Conservation (phyloP, 176 grass and related monocot genomes). For the Puya raimondii region DNA sequence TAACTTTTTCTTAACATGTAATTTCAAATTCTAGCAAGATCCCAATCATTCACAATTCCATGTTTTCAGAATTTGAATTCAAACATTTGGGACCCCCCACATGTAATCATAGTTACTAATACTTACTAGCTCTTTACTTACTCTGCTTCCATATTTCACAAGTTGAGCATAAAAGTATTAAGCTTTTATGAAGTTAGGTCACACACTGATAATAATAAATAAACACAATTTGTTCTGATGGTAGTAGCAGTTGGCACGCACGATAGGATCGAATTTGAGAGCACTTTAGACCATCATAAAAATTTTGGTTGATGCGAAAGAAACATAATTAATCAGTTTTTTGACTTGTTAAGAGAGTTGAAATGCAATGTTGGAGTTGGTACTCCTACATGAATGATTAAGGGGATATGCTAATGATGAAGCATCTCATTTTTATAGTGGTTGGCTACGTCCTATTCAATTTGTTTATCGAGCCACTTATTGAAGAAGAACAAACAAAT, state of each 20-base stretch:
- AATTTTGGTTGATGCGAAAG: background rate
- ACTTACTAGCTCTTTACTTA: too few species aligned
- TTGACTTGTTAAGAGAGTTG: background rate
- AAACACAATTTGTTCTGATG: too few species aligned
- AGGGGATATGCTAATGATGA: background rate
- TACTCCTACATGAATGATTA: background rate
- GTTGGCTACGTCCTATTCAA: background rate
- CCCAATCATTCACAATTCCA: too few species aligned
- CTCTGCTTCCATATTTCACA: too few species aligned
- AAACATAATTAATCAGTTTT: background rate
- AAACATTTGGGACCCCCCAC: too few species aligned
- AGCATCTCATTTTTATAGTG: background rate
- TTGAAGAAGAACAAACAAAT: background rate
- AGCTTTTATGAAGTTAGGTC: slow-evolving; percentile 17
- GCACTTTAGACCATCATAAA: too few species aligned
- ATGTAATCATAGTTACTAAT: too few species aligned
- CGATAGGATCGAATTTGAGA: slow-evolving; percentile 21
- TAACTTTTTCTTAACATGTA: too few species aligned
- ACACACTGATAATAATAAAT: background rate
- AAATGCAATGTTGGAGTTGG: background rate
- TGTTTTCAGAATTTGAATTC: too few species aligned
- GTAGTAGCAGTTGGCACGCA: slow-evolving; percentile 30
- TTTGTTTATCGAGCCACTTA: background rate
- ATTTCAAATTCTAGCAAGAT: too few species aligned
- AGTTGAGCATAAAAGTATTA: background rate